phyloP scores from a whole-genome alignment of 495 filamentous ascomycete genomes.

The Aspergillus mulundensis region DNA sequence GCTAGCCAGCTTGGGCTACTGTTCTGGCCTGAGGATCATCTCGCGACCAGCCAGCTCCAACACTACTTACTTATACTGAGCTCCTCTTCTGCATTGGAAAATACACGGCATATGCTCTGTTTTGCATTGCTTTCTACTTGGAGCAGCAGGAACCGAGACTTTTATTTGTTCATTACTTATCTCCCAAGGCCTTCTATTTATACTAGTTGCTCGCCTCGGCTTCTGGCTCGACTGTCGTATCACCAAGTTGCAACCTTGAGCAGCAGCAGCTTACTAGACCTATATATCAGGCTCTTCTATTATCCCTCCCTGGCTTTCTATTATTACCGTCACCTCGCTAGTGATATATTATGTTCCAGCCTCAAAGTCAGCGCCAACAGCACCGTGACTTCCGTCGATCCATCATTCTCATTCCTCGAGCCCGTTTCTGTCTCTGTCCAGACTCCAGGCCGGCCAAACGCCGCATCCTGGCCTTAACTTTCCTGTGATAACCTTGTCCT shows the following conservation, averaged over 20 bases:
- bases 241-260: constrained; percentile 10
- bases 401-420: constrained; percentile 15
- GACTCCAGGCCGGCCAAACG: constrained; percentile 4
- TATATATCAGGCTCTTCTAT: constrained; percentile 14
- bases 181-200: constrained; percentile 3
- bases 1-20: constrained; percentile 12
- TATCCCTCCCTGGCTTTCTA: constrained; percentile 7
- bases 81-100: constrained; percentile 7
- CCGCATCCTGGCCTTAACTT: constrained; percentile 23
- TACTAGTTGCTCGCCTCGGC: neutral
- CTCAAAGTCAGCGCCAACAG: constrained; percentile 9
- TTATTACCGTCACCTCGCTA: constrained; percentile 7
- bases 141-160: neutral
- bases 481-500: constrained; percentile 17
- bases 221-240: constrained; percentile 7
- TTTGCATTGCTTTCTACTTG: neutral
- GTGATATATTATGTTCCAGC: constrained; percentile 18
- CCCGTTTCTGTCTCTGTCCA: constrained; percentile 8
- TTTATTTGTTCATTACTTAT: neutral
- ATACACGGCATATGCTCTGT: constrained; percentile 14
- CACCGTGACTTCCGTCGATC: constrained; percentile 14
- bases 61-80: neutral
- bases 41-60: neutral
- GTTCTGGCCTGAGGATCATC: constrained; percentile 7
- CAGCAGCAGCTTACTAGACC: constrained; percentile 13